A percentile compares a stretch with the other conserved stretches of the same genome.
Conservation (phyloP, 345 rosid species). For the Combretum micranthum region DNA sequence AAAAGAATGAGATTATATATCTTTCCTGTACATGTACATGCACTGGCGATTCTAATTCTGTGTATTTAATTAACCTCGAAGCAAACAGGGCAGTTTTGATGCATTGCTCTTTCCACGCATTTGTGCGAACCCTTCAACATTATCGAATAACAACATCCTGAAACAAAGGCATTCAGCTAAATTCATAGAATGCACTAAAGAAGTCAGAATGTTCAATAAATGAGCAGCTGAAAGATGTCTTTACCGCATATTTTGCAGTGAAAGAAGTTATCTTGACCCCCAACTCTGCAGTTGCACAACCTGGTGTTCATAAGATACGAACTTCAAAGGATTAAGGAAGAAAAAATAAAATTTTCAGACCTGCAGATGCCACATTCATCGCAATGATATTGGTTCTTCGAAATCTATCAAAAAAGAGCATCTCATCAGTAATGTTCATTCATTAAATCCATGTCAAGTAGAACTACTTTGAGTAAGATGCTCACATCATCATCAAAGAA, state of each 20-base stretch:
- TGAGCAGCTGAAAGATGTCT: conserved; percentile 7
- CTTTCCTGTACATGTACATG: background rate
- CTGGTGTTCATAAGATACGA: too few species aligned
- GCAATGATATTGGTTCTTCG: conserved; percentile 61
- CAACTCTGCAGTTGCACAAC: conserved; percentile 28
- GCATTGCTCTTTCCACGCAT: conserved; percentile 67
- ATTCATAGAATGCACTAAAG: background rate
- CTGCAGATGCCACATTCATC: conserved; percentile 62
- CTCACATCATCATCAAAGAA: conserved; percentile 70
- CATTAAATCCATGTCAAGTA: too few species aligned
- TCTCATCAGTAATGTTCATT: background rate
- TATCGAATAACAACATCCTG: conserved; percentile 55
- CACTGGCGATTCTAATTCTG: background rate
- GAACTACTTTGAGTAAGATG: background rate
- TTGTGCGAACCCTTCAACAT: conserved; percentile 37
- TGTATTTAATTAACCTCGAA: conserved; percentile 52
- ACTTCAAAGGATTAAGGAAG: background rate
- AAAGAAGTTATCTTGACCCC: conserved; percentile 52
- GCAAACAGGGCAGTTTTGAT: conserved; percentile 66
- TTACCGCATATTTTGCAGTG: conserved; percentile 57
- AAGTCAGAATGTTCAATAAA: background rate
- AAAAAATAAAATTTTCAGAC: conserved; percentile 8
- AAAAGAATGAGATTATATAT: background rate
- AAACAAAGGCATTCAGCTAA: background rate
- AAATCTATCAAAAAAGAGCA: conserved; percentile 34